Evolutionary conservation across 176 grass and related monocot genomes (phyloP), one percentile per base, ranked within the genome.

Genomic region (Elaeis guineensis): DNA sequence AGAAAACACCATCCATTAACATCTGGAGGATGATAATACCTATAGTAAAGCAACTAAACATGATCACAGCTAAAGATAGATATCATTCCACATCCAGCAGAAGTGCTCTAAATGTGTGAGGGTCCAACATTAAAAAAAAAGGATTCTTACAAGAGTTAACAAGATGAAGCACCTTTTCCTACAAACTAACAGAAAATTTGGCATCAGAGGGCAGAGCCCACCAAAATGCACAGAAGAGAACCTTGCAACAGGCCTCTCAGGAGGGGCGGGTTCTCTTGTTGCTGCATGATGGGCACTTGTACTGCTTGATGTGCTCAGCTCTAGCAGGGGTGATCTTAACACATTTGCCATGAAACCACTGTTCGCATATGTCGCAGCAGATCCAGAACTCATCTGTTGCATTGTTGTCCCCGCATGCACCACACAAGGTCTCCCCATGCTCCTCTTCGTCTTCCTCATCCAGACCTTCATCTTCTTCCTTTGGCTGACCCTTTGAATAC

Each of bases 301-400:
- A 98, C 67, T 92, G 93, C 70, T 98, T 91, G 59, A 98, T 98
- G 79, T 89, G 84, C 79, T 98, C 87, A 4, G 93, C 93, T 83
- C 76, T 87, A 24, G 93, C 93, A 4, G 93, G 87, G 30, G 93
- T 92, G 63, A 98, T 84, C 73, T 89, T 98, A 69, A 98, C 93
- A 2, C 87, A 92, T 73, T 92, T 98, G 16, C 93, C 93, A 25
- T 98, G 93, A 68, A 89, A 98, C 93, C 93, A 98, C 49, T 85
- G 89, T 79, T 98, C 93, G 26, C 93, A 98, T 59, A 98, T 75
- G 76, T 98, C 93, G 15, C 93, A 98, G 64, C 93, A 88, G 25
- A 98, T 98, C 93, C 93, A 98, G 67, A 98, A 98, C 70, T 98
- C 93, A 17, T 98, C 84, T 16, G 84, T 65, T 17, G 78, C 93